Conservation (phyloP, 2,329 filamentous ascomycete species). For the Diaporthe australafricana region DNA sequence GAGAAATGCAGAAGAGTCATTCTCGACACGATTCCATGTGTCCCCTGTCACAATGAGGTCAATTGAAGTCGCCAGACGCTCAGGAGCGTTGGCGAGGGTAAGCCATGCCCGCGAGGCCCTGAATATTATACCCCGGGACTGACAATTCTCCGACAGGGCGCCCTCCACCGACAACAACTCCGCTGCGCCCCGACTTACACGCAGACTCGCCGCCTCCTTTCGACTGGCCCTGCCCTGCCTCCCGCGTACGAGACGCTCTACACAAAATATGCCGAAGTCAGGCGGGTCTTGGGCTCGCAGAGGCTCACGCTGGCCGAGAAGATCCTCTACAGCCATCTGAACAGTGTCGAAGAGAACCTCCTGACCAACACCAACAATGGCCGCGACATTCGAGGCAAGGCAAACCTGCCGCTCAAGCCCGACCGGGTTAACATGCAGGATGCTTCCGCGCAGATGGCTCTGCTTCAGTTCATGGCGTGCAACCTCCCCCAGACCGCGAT, state of each 20-base stretch:
- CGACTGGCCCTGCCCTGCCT: conserved; percentile 57
- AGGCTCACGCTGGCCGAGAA: conserved; percentile 93
- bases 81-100: conserved; percentile 61
- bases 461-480: conserved; percentile 99
- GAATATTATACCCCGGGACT: conserved; percentile 3
- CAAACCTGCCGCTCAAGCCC: conserved; percentile 96
- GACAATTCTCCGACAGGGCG: conserved; percentile 46
- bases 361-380: conserved; percentile 87
- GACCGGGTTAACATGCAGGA: conserved; percentile 99
- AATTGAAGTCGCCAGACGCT: conserved; percentile 62
- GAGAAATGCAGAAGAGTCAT: conserved; percentile 29
- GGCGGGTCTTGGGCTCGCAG: conserved; percentile 74
- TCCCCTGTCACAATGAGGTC: conserved; percentile 55
- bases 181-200: conserved; percentile 43
- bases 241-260: conserved; percentile 88
- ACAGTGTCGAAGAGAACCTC: conserved; percentile 89
- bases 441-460: conserved; percentile 97
- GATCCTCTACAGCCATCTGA: conserved; percentile 96
- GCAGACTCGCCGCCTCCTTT: conserved; percentile 46
- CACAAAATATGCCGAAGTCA: conserved; percentile 80
- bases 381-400: conserved; percentile 83
- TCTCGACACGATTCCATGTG: conserved; percentile 19
- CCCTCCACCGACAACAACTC: conserved; percentile 48
- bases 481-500: conserved; percentile 90
- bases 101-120: neutral